Percentiles rank a stretch among this genome's conserved stretches.
Evolutionary conservation across 2,329 filamentous ascomycete genomes (phyloP).

Genomic region (Trichoderma brevicompactum): DNA sequence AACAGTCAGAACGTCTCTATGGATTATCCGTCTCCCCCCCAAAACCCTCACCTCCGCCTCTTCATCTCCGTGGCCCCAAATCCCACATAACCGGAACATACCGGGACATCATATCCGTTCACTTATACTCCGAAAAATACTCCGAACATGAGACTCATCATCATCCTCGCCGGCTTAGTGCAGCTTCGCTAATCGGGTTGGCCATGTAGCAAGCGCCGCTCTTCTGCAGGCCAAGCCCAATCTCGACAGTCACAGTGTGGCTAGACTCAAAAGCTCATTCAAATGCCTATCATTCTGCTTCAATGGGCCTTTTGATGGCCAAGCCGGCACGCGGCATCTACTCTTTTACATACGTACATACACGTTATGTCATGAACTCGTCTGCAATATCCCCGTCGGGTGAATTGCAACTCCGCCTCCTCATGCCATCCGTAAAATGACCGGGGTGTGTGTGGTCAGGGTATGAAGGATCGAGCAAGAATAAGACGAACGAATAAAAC

Average conservation of each 20-base stretch:
- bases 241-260: neutral
- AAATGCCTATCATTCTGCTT: neutral
- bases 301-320: neutral
- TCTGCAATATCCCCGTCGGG: slow-evolving; percentile 18
- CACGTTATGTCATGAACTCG: slow-evolving; percentile 2
- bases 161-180: neutral
- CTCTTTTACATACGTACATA: neutral
- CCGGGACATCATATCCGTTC: neutral
- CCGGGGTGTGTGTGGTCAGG: slow-evolving; percentile 5
- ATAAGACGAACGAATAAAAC: neutral
- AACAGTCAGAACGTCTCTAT: too few relatives aligned
- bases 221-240: neutral
- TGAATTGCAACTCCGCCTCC: slow-evolving; percentile 6
- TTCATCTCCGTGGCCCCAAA: neutral
- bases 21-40: neutral
- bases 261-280: neutral
- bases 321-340: neutral
- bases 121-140: too few relatives aligned
- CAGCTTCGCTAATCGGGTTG: neutral
- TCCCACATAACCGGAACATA: too few relatives aligned
- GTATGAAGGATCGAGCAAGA: neutral
- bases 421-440: slow-evolving; percentile 8
- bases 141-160: too few relatives aligned
- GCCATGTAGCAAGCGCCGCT: neutral
- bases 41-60: neutral